Evolutionary conservation across 306 rosid species (phyloP), one percentile per base, ranked within the genome.

Genomic region (Sesbania bispinosa): DNA sequence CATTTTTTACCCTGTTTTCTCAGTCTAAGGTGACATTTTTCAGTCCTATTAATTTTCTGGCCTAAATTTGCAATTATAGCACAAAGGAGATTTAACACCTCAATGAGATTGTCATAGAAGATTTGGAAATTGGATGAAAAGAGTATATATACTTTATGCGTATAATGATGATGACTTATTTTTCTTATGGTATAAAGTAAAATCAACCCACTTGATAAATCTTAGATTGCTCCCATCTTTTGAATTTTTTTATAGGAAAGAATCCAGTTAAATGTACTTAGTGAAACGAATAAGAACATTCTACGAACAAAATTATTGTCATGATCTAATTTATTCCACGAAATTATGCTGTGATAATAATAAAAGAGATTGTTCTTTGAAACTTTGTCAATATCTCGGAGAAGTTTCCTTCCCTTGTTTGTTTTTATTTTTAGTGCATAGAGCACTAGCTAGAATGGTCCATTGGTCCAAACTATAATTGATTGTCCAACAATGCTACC

Each of bases 401-500:
- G 73, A 63, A 45, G 79, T 58, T 78, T 72, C 51, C 18, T 38
- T 62, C 11, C 1, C 10, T 15, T 35, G 43, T 7, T 57, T 78
- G 62, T 57, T 77, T 77, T 72, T 72, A 61, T 54, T 48, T 10
- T 62, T 69, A 83, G 90, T 89, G 92, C 80, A 60, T 23, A 7
- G 9, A 76, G 76, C 96, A 89, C 83, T 85, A 86, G 55, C 76
- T 27, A 63, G 42, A 77, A 69, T 77, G 87, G 62, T 83, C 81
- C 82, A 51, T 69, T 79, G 84, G 67, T 86, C 80, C 79, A 83
- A 77, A 81, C 62, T 48, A 35, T 46, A 75, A 77, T 71, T 67
- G 81, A 85, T 84, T 83, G 79, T 54, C 69, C 58, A 26, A 59
- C 71, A 69, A 52, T 76, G 67, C 68, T 41, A 33, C 62, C 60